Evolutionary conservation across 1,284 basidiomycete species (phyloP).

Genomic region (Trametes versicolor): DNA sequence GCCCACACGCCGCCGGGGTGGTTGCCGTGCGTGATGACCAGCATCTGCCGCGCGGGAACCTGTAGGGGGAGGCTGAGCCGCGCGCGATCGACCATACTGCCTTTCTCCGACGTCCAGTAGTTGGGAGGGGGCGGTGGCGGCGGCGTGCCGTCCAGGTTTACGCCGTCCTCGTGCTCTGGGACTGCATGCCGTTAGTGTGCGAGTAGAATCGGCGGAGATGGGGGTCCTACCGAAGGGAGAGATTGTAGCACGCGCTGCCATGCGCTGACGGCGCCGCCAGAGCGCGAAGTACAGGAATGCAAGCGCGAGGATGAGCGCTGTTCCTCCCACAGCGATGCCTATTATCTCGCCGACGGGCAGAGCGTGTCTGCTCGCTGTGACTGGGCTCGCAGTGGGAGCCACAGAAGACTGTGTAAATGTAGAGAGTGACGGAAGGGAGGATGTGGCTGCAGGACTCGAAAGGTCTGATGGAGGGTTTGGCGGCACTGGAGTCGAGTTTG

Average conservation of each 20-base stretch:
- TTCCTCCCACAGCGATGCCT: slow-evolving; percentile 12
- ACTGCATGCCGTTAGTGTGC: not conserved
- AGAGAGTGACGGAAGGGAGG: not conserved
- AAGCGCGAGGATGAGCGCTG: not conserved
- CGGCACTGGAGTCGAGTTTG: too few relatives aligned
- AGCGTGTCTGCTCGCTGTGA: not conserved
- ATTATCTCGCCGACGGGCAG: not conserved
- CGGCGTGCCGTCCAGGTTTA: too few relatives aligned
- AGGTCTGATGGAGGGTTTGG: too few relatives aligned
- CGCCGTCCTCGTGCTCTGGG: not conserved
- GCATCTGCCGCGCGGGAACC: not conserved
- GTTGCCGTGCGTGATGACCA: slow-evolving; percentile 2
- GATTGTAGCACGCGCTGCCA: not conserved
- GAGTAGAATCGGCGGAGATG: not conserved
- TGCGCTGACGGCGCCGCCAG: slow-evolving; percentile 4
- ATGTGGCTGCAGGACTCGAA: too few relatives aligned
- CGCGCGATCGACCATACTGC: not conserved
- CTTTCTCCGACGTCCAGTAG: not conserved
- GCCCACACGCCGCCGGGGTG: slow-evolving; percentile 8
- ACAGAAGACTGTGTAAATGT: not conserved
- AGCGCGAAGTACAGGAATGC: not conserved
- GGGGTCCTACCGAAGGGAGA: slow-evolving; percentile 11
- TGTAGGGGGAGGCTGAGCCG: not conserved
- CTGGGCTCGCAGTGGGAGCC: not conserved
- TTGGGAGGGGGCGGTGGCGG: not conserved